Percentiles rank a stretch among this genome's conserved stretches.
These are phyloP conservation scores for Saccharum officinarum DNA, from an alignment of 176 grass and related monocot species.

Conservation along the genomic window DNA sequence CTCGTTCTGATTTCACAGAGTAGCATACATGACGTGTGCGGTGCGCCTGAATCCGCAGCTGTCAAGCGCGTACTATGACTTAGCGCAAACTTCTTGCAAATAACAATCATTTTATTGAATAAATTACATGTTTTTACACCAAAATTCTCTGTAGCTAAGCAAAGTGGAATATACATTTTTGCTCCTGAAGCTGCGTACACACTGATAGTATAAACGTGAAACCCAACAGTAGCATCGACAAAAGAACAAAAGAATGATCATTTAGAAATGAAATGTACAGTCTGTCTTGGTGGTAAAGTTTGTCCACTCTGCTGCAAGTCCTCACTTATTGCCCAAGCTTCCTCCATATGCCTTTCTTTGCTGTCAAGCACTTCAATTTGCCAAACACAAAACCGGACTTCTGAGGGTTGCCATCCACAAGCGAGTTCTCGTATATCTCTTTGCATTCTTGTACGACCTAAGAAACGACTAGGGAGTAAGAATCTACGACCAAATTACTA, in stretches of 20 bases:
- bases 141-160: constrained; percentile 30
- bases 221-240: not conserved
- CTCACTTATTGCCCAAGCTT: constrained; percentile 58
- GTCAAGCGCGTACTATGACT: not conserved
- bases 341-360: constrained; percentile 87
- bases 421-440: constrained; percentile 89
- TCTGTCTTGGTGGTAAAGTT: not conserved
- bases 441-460: constrained; percentile 99
- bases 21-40: too few species aligned
- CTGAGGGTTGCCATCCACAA: constrained; percentile 71
- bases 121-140: constrained; percentile 40
- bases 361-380: constrained; percentile 80
- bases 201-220: not conserved
- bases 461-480: constrained; percentile 32
- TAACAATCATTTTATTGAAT: constrained; percentile 33
- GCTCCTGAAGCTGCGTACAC: constrained; percentile 19
- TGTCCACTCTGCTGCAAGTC: not conserved
- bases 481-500: not conserved
- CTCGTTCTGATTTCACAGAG: not conserved
- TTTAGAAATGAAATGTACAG: constrained; percentile 36
- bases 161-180: constrained; percentile 36
- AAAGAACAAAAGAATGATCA: constrained; percentile 62
- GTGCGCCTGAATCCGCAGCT: not conserved
- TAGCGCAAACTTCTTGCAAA: not conserved
- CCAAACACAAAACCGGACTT: constrained; percentile 91